Percentiles rank a stretch among this genome's conserved stretches.
These are phyloP conservation scores for Metroxylon sagu DNA, from an alignment of 176 grass and related monocot species.

Conservation along the genomic window DNA sequence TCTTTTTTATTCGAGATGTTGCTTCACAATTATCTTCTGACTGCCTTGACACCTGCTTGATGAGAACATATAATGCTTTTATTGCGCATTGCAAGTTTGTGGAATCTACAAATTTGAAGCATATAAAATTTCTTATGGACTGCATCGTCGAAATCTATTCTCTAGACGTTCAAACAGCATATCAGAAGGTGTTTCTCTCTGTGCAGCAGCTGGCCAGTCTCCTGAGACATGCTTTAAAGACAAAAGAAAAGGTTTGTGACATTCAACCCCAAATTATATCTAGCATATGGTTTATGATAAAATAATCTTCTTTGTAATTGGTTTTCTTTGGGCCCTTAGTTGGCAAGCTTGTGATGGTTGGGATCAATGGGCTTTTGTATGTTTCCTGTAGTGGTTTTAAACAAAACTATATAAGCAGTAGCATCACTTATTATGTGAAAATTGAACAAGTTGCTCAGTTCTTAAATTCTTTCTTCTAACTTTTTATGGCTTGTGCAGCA, in stretches of 20 bases:
- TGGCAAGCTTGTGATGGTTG: too few species aligned
- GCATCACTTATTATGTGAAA: too few species aligned
- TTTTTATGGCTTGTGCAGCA: too few species aligned
- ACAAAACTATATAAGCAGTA: too few species aligned
- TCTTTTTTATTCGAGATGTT: slow-evolving; percentile 64
- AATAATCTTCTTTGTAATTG: too few species aligned
- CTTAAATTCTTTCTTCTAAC: too few species aligned
- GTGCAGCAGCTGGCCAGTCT: slow-evolving; percentile 59
- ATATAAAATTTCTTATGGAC: slow-evolving; percentile 57
- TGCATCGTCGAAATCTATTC: slow-evolving; percentile 73
- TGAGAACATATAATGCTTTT: slow-evolving; percentile 54
- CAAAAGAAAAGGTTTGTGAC: slow-evolving; percentile 58
- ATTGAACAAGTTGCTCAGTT: too few species aligned
- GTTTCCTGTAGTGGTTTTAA: too few species aligned
- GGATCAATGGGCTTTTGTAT: too few species aligned
- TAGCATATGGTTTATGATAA: too few species aligned
- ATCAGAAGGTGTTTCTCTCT: slow-evolving; percentile 40
- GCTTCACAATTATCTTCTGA: slow-evolving; percentile 46
- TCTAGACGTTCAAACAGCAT: slow-evolving; percentile 67
- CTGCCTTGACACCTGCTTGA: slow-evolving; percentile 62
- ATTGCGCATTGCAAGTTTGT: slow-evolving; percentile 67
- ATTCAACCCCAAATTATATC: not conserved
- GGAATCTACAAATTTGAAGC: slow-evolving; percentile 46
- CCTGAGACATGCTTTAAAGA: slow-evolving; percentile 55
- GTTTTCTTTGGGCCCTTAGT: too few species aligned